Conservation (phyloP, 2,329 filamentous ascomycete genomes). For the Diaporthe helianthi region DNA sequence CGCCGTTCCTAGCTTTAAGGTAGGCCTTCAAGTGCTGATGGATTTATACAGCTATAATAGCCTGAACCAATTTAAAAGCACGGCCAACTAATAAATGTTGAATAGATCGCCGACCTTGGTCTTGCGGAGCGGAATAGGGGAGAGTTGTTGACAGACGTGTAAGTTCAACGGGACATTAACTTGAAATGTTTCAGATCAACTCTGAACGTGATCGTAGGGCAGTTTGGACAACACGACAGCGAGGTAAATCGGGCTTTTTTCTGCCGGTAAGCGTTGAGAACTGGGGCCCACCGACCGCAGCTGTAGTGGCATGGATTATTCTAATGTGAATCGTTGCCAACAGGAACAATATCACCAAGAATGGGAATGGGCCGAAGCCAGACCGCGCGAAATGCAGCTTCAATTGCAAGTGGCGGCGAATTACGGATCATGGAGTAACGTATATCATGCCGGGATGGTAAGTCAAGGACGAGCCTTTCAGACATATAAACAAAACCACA, state of each 20-base stretch:
- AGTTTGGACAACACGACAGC: neutral
- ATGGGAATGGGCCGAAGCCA: neutral
- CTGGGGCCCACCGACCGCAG: no score
- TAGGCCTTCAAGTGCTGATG: neutral
- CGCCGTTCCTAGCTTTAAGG: neutral
- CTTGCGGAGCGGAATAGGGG: neutral
- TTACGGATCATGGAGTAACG: conserved; percentile 1
- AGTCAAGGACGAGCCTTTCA: rapidly evolving
- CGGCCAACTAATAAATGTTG: neutral
- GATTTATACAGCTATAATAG: neutral
- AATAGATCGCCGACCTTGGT: neutral
- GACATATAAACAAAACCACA: no score
- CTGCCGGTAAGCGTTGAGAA: neutral
- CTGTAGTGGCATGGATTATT: rapidly evolving
- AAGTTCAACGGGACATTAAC: neutral
- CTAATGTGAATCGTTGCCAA: neutral
- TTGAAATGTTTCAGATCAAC: no score
- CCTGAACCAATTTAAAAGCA: neutral
- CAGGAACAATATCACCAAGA: conserved; percentile 9
- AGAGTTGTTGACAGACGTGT: neutral
- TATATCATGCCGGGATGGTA: conserved; percentile 4
- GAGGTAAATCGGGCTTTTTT: neutral
- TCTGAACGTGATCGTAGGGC: neutral
- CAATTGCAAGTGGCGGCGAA: neutral
- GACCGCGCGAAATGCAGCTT: neutral